phyloP scores from a whole-genome alignment of 2,329 filamentous ascomycete species.

The Orbilia blumenaviensis region DNA sequence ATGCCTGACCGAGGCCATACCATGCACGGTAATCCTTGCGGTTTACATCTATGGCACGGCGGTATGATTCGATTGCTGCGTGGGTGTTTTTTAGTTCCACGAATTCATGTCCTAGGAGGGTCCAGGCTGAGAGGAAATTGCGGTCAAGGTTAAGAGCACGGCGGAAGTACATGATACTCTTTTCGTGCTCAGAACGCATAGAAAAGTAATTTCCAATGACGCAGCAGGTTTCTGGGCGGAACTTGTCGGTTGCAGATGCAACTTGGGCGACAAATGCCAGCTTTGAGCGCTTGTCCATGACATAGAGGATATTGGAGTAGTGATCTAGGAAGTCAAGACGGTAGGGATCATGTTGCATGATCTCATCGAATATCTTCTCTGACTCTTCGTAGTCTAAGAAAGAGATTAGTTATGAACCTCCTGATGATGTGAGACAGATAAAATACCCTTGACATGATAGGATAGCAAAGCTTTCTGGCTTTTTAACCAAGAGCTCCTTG shows the following conservation, averaged over 20 bases:
- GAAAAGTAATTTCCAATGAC: constrained; percentile 98
- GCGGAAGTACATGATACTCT: constrained; percentile 97
- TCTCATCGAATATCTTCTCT: constrained; percentile 71
- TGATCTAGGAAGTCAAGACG: constrained; percentile 90
- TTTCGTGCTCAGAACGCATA: constrained; percentile 91
- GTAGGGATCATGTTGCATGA: constrained; percentile 73
- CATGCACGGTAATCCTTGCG: constrained; percentile 95
- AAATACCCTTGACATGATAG: constrained; percentile 78
- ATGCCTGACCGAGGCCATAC: constrained; percentile 96
- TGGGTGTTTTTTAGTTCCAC: constrained; percentile 99
- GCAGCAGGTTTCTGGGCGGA: constrained; percentile 94
- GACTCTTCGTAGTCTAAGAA: constrained; percentile 71
- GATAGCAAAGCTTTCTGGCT: constrained; percentile 87
- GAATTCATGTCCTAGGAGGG: constrained; percentile 98
- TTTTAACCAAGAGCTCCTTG: constrained; percentile 84
- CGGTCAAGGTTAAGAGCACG: constrained; percentile 89
- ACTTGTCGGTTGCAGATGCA: constrained; percentile 90
- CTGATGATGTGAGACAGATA: not conserved
- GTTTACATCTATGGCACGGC: constrained; percentile 90
- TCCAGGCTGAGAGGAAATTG: constrained; percentile 93
- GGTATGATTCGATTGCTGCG: constrained; percentile 95
- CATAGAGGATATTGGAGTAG: constrained; percentile 97
- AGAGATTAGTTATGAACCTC: constrained; percentile 51
- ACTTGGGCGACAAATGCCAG: constrained; percentile 91
- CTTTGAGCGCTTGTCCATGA: constrained; percentile 86